These are phyloP conservation scores for Antitrichia curtipendula DNA, from an alignment of 225 moss, liverwort and hornwort genomes.

Conservation along the genomic window DNA sequence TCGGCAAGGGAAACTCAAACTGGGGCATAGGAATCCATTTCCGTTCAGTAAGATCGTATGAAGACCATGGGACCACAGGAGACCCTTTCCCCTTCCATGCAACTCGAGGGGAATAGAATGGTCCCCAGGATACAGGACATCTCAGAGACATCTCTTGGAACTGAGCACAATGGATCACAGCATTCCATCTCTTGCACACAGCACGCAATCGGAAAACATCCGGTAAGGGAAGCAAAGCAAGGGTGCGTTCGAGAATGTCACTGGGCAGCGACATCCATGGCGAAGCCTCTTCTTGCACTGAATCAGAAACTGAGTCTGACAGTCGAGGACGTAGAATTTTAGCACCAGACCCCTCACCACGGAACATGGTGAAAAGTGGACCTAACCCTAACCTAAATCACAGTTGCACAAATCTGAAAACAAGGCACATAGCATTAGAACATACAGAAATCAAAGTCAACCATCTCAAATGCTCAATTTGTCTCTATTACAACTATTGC, in stretches of 20 bases:
- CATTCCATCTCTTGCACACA: slow-evolving; percentile 39
- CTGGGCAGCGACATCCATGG: slow-evolving; percentile 9
- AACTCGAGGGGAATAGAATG: slow-evolving; percentile 11
- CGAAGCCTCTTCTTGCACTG: slow-evolving; percentile 4
- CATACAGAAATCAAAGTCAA: not conserved
- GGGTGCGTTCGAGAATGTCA: slow-evolving; percentile 7
- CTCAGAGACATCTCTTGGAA: slow-evolving; percentile 15
- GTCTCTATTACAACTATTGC: not conserved
- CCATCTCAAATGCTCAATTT: not conserved
- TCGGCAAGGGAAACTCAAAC: slow-evolving; percentile 3
- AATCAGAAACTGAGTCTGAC: not conserved
- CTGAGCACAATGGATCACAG: not conserved
- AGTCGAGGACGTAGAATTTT: not conserved
- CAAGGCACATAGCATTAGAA: not conserved
- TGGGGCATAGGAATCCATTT: slow-evolving; percentile 19
- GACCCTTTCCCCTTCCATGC: slow-evolving; percentile 9
- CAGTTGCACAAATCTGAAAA: not conserved
- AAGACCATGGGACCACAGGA: not conserved
- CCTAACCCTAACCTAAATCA: not conserved
- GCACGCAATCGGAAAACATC: slow-evolving; percentile 9
- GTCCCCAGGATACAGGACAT: slow-evolving; percentile 12
- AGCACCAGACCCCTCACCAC: not conserved
- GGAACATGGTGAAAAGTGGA: not conserved
- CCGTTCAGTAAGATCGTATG: not conserved
- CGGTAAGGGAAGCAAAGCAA: slow-evolving; percentile 15